Evolutionary conservation across 192 early-diverging fungal genomes (phyloP).

Genomic region (Podila epicladia): DNA sequence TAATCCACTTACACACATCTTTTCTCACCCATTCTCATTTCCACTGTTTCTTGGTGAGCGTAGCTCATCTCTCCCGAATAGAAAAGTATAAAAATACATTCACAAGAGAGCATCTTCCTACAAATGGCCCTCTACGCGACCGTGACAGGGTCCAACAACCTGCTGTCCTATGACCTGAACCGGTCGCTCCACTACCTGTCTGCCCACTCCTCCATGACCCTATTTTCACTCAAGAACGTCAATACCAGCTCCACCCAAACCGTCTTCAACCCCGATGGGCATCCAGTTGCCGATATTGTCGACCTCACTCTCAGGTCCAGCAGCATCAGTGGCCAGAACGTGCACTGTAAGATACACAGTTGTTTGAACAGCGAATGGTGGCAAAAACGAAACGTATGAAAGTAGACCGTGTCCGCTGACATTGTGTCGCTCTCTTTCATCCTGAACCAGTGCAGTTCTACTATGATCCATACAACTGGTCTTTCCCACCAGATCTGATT

Average conservation of each 20-base stretch:
- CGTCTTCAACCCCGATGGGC: constrained; percentile 40
- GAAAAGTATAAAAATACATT: too few relatives aligned
- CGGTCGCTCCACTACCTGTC: constrained; percentile 27
- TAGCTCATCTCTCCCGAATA: too few relatives aligned
- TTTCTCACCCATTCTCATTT: too few relatives aligned
- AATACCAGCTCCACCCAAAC: constrained; percentile 29
- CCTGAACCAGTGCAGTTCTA: constrained; percentile 23
- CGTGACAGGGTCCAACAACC: constrained; percentile 10
- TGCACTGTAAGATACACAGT: constrained; percentile 18
- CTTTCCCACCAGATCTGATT: constrained; percentile 44
- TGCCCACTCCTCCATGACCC: constrained; percentile 27
- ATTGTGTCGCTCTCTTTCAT: neutral
- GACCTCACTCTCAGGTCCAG: constrained; percentile 36
- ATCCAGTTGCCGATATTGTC: constrained; percentile 28
- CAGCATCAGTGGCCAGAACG: constrained; percentile 29
- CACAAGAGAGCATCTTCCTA: neutral
- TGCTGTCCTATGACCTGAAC: constrained; percentile 13
- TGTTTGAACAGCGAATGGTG: neutral
- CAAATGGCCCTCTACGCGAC: constrained; percentile 32
- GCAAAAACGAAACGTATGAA: neutral
- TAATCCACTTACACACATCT: too few relatives aligned
- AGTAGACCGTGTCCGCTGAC: neutral
- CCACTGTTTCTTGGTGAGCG: too few relatives aligned
- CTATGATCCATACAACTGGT: constrained; percentile 47
- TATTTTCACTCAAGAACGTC: constrained; percentile 39